A percentile compares a stretch with the other conserved stretches of the same genome.
phyloP scores from a whole-genome alignment of 2,329 filamentous ascomycete genomes.

The Lithohypha guttulata region DNA sequence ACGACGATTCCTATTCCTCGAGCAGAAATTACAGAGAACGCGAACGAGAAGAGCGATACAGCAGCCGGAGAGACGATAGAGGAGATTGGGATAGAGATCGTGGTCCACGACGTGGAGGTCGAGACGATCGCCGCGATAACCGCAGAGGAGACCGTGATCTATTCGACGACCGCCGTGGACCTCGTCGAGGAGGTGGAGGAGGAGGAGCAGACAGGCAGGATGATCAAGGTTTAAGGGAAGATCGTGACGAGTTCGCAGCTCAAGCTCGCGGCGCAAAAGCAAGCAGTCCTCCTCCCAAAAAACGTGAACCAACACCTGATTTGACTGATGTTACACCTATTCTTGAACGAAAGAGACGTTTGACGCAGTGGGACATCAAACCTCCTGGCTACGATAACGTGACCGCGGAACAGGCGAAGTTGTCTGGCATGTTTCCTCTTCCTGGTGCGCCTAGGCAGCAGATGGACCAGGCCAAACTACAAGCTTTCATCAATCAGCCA shows the following conservation, averaged over 20 bases:
- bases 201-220: slow-evolving; percentile 27
- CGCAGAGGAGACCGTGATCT: slow-evolving; percentile 43
- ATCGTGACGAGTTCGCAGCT: slow-evolving; percentile 39
- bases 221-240: slow-evolving; percentile 34
- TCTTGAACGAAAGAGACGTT: slow-evolving; percentile 72
- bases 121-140: slow-evolving; percentile 60
- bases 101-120: slow-evolving; percentile 50
- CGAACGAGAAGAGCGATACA: slow-evolving; percentile 87
- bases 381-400: slow-evolving; percentile 96
- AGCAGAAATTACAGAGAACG: slow-evolving; percentile 86
- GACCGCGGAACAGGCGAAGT: slow-evolving; percentile 93
- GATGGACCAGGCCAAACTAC: slow-evolving; percentile 86
- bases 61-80: slow-evolving; percentile 55
- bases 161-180: slow-evolving; percentile 50
- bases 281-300: slow-evolving; percentile 72
- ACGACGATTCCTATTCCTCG: slow-evolving; percentile 80
- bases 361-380: slow-evolving; percentile 99
- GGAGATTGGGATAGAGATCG: slow-evolving; percentile 63
- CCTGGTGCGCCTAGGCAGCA: slow-evolving; percentile 88
- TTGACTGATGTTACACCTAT: slow-evolving; percentile 76
- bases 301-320: slow-evolving; percentile 91
- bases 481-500: slow-evolving; percentile 91
- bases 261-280: slow-evolving; percentile 45
- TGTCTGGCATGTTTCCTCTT: slow-evolving; percentile 97
- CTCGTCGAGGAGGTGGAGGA: too few species aligned